Base-by-base conservation (phyloP, 495 filamentous ascomycete species). In the Hyaloscypha hepaticicola region DNA sequence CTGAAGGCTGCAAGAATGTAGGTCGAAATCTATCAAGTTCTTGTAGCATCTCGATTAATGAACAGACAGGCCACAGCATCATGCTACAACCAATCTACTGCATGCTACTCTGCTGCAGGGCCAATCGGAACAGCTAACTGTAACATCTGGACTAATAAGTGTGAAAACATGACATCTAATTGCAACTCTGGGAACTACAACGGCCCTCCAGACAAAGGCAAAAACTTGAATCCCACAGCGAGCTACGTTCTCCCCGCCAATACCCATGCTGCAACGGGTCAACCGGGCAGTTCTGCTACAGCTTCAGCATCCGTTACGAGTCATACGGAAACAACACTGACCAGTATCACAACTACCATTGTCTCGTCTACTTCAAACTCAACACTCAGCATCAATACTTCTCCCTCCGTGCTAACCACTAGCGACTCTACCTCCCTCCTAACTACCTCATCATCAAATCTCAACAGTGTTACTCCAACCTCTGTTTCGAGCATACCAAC, bases 121-220 rank as follows among this genome's bases (percentile, higher is more conserved):
- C 81, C 85, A 11, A 85, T 85, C 0, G 89, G 89, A 12, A 67
- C 75, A 52, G 71, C 70, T 4, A 79, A 80, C 56, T 93, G 90
- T 72, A 68, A 76, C 9, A 73, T 78, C 11, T 91, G 84, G 85
- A 79, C 85, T 62, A 58, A 71, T 3, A 87, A 86, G 69, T 92
- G 90, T 74, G 70, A 79, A 12, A 75, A 45, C 4, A 77, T 89
- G 49, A 72, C 79, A 51, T 65, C 77, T 8, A 73, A 73, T 1
- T 89, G 87, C 73, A 72, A 62, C 6, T 69, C 73, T 6, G 74
- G 76, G 2, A 64, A 81, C 22, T 87, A 78, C 63, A 74, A 74
- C 49, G 88, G 87, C 0, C 87, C 88, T n/a, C 85, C 85, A 12
- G 77, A 85, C 70, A 76, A 78, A 69, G 82, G 81, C 22, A 68